Evolutionary conservation across 2,329 filamentous ascomycete genomes (phyloP).

Genomic region (Trichoderma guizhouense): DNA sequence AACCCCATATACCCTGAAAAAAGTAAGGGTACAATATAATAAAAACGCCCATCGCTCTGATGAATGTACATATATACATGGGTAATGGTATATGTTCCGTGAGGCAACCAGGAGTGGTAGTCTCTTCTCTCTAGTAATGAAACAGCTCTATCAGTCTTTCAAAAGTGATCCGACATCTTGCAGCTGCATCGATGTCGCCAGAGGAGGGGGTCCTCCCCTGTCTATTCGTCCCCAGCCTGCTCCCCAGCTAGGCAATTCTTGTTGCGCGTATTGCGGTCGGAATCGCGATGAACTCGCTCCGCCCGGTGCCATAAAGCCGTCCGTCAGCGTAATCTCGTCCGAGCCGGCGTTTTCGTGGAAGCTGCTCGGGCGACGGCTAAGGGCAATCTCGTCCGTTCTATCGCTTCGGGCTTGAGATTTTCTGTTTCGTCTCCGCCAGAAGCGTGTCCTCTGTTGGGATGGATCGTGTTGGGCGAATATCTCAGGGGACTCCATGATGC

Average conservation of each 20-base stretch:
- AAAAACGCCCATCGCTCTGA: conserved; percentile 9
- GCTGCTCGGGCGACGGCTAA: conserved; percentile 28
- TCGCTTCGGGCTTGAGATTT: conserved; percentile 29
- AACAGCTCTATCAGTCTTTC: conserved; percentile 11
- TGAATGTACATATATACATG: conserved; percentile 7
- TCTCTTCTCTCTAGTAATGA: neutral
- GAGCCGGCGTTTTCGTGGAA: conserved; percentile 24
- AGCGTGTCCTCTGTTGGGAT: conserved; percentile 25
- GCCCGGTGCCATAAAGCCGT: conserved; percentile 2
- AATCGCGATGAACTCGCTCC: neutral
- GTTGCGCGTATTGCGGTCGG: conserved; percentile 8
- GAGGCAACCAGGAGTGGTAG: neutral
- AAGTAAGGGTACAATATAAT: neutral
- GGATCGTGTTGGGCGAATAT: conserved; percentile 25
- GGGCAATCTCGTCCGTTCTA: conserved; percentile 32
- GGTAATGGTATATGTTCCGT: neutral
- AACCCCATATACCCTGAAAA: neutral
- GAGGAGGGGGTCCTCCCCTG: conserved; percentile 28
- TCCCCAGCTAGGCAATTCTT: conserved; percentile 29
- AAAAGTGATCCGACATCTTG: conserved; percentile 19
- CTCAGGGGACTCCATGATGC: conserved; percentile 45
- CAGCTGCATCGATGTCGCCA: conserved; percentile 19
- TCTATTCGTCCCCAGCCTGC: conserved; percentile 33
- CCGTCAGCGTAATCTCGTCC: conserved; percentile 15
- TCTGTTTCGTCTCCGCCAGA: conserved; percentile 29